Base-by-base conservation (phyloP, 2,329 filamentous ascomycete species). In the Sporothrix curviconia region DNA sequence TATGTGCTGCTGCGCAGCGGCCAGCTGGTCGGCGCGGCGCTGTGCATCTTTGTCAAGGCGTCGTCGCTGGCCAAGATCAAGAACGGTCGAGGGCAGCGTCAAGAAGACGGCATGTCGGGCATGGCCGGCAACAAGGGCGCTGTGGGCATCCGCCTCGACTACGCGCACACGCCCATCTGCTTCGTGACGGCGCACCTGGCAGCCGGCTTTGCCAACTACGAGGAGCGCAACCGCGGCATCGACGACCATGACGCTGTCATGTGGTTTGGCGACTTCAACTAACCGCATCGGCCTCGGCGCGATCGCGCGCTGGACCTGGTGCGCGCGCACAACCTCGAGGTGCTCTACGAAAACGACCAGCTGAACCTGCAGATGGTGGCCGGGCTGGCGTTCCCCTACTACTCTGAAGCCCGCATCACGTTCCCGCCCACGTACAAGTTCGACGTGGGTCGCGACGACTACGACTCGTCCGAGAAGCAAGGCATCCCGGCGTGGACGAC, bases 121-220 rank as follows among this genome's bases (percentile, higher is more conserved):
- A 96, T 99, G 79, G 92, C 92, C 28, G 94, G 94, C 22, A 99
- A 99, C 74, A 99, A 99, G 74, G 94, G 94, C 17, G 94, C 94
- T 1, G 95, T 96, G 51, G 94, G 92, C 2, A 96, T 99, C 65
- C 87, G 94, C 4, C 89, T 99, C 72, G 92, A 97, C 62, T 96
- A 90, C 67, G 92, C 90, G 28, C 95, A 89, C 67, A 97, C 92
- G 2, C 89, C 88, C 2, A 82, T 99, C 28, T 97, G 94, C 70
- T 92, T 99, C 61, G 90, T 99, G 25, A 99, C 94, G 22, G 94
- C 94, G 19, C 94, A 99, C 81, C 75, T 99, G 69, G 94, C 94
- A 30, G 94, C 94, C 58, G 94, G 94, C 0, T 97, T 97, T 71
- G 84, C 90, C 62, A 99, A 99, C 68, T 96, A 96, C 68, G 92